These are phyloP conservation scores for Aspergillus nomiae DNA, from an alignment of 2,329 filamentous ascomycete genomes.

Conservation along the genomic window DNA sequence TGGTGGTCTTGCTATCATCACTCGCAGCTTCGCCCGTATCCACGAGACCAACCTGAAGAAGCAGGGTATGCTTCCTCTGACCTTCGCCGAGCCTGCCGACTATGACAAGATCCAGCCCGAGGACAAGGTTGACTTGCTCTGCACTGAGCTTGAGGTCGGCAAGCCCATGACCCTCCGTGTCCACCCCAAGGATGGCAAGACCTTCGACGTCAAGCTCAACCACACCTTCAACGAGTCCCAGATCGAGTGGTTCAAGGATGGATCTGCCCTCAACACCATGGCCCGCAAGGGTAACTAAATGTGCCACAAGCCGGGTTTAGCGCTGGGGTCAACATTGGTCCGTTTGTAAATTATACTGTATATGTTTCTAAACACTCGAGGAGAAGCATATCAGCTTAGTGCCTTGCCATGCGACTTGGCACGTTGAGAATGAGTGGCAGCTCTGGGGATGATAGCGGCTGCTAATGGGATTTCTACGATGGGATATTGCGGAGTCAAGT, in stretches of 20 bases:
- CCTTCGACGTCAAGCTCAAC: slow-evolving; percentile 79
- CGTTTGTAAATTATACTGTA: slow-evolving; percentile 26
- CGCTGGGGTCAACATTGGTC: slow-evolving; percentile 10
- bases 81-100: slow-evolving; percentile 90
- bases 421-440: slow-evolving; percentile 15
- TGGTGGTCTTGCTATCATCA: slow-evolving; percentile 95
- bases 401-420: background rate
- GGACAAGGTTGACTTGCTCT: slow-evolving; percentile 87
- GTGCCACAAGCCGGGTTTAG: slow-evolving; percentile 4
- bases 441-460: slow-evolving; percentile 16
- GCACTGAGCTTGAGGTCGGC: slow-evolving; percentile 87
- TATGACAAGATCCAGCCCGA: slow-evolving; percentile 96
- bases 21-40: slow-evolving; percentile 94
- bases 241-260: slow-evolving; percentile 99
- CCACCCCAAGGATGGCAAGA: slow-evolving; percentile 81
- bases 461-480: slow-evolving; percentile 30
- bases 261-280: slow-evolving; percentile 97
- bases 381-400: slow-evolving; percentile 12
- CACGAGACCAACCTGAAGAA: slow-evolving; percentile 99
- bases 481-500: slow-evolving; percentile 35
- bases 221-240: slow-evolving; percentile 99
- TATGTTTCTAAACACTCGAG: slow-evolving; percentile 23
- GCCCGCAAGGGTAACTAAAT: slow-evolving; percentile 63
- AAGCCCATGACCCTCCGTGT: slow-evolving; percentile 90
- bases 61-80: slow-evolving; percentile 99